Percentiles rank a stretch among this genome's conserved stretches.
These are phyloP conservation scores for Ganoderma leucocontextum DNA, from an alignment of 1,284 basidiomycete genomes.

Conservation along the genomic window DNA sequence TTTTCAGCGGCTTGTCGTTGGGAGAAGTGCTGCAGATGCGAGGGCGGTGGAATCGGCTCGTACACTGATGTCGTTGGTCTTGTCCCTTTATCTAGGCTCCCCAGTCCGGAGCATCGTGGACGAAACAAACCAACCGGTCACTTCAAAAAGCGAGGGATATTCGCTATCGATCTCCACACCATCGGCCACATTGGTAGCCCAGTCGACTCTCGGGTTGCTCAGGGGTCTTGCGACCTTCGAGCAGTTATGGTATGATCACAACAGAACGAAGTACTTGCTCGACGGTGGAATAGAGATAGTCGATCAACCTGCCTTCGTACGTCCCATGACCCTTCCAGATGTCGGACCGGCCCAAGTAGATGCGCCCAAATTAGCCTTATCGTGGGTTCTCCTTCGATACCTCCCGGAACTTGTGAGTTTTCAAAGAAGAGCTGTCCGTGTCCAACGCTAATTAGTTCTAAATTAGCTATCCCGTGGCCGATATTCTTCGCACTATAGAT, in stretches of 20 bases:
- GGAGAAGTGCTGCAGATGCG: constrained; percentile 51
- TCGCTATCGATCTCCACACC: constrained; percentile 63
- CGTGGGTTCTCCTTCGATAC: constrained; percentile 88
- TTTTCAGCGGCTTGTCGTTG: constrained; percentile 55
- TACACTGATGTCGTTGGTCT: constrained; percentile 41
- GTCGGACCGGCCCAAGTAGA: background rate
- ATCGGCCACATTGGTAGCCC: constrained; percentile 66
- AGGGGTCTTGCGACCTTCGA: constrained; percentile 85
- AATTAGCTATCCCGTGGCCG: constrained; percentile 62
- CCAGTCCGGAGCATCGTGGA: constrained; percentile 49
- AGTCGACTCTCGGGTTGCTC: constrained; percentile 78
- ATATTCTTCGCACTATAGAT: constrained; percentile 79
- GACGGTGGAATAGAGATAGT: constrained; percentile 64
- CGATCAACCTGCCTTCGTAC: constrained; percentile 70
- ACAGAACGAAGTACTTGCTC: constrained; percentile 59
- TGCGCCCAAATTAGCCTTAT: constrained; percentile 59
- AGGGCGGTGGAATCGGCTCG: constrained; percentile 39
- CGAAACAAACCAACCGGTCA: constrained; percentile 61
- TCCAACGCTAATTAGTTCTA: background rate
- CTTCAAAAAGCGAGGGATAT: constrained; percentile 69
- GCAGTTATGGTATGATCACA: constrained; percentile 74
- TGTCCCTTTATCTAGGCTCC: constrained; percentile 47
- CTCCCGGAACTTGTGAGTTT: constrained; percentile 57
- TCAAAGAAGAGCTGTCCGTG: background rate
- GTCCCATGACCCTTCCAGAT: constrained; percentile 1